These are phyloP conservation scores for Pulveroboletus frians DNA, from an alignment of 768 basidiomycete species.

Conservation along the genomic window DNA sequence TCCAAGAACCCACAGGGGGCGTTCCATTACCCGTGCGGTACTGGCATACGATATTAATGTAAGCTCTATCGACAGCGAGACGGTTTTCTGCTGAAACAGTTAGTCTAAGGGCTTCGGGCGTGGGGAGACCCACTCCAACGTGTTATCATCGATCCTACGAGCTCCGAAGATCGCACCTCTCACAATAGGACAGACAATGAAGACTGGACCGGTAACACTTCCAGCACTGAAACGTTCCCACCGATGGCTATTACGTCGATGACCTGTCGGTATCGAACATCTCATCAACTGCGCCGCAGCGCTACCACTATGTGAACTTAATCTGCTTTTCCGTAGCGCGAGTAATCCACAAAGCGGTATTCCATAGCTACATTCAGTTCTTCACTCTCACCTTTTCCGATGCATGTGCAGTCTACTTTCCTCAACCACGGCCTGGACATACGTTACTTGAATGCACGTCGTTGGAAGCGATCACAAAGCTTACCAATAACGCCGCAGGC, in stretches of 20 bases:
- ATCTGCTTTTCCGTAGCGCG: constrained; percentile 7
- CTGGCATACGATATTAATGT: not conserved
- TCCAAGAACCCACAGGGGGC: not conserved
- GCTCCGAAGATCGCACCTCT: not conserved
- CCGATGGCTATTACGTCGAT: too few relatives aligned
- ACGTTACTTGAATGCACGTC: not conserved
- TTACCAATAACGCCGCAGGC: constrained; percentile 80
- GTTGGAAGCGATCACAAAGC: constrained; percentile 7
- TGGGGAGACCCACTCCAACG: not conserved
- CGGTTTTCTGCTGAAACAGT: not conserved
- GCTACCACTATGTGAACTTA: not conserved
- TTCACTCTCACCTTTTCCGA: not conserved
- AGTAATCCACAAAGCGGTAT: constrained; percentile 9
- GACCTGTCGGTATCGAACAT: not conserved
- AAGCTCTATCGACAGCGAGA: not conserved
- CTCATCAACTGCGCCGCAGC: not conserved
- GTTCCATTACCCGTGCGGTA: not conserved
- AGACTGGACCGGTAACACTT: not conserved
- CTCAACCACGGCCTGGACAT: constrained; percentile 19
- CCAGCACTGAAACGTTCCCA: not conserved
- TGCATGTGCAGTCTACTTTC: not conserved
- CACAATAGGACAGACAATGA: not conserved
- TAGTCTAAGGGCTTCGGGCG: not conserved
- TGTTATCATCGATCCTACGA: not conserved
- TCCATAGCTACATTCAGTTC: constrained; percentile 4